phyloP scores from a whole-genome alignment of 257 asterid genomes.

The Knoxia roxburghii region DNA sequence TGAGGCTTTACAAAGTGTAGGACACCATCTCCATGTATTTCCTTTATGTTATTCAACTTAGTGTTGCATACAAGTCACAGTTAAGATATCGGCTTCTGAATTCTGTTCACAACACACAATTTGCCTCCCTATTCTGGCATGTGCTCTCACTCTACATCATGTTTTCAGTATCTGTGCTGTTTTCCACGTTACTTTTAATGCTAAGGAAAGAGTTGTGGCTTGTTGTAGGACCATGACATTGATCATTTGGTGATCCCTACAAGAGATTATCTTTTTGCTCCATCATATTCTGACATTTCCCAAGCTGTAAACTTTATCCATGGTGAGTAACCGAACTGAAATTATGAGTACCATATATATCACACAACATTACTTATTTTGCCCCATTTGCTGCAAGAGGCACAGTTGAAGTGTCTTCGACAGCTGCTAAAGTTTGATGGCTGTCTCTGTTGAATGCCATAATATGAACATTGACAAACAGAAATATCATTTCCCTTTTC shows the following conservation, averaged over 20 bases:
- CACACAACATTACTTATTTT: too few relatives aligned
- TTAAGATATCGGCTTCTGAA: background rate
- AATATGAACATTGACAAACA: background rate
- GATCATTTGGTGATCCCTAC: conserved; percentile 93
- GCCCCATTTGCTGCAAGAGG: background rate
- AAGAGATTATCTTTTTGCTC: conserved; percentile 96
- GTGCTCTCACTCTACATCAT: background rate
- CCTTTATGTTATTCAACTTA: background rate
- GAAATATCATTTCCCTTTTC: background rate
- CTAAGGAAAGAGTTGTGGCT: background rate
- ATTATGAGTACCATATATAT: background rate
- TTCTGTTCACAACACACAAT: background rate
- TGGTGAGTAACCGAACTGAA: conserved; percentile 29
- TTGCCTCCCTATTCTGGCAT: background rate
- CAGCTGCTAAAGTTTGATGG: background rate
- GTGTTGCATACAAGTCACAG: background rate
- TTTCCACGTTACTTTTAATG: background rate
- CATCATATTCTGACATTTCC: conserved; percentile 55
- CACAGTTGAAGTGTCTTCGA: background rate
- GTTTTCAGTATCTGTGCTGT: background rate
- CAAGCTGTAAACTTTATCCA: conserved; percentile 86
- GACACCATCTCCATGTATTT: background rate
- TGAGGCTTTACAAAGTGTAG: background rate
- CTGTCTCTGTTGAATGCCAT: background rate
- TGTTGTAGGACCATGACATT: conserved; percentile 53